A percentile compares a stretch with the other conserved stretches of the same genome.
Evolutionary conservation across 139 green algal genomes (phyloP).

Genomic region (Picochlorum sp.): DNA sequence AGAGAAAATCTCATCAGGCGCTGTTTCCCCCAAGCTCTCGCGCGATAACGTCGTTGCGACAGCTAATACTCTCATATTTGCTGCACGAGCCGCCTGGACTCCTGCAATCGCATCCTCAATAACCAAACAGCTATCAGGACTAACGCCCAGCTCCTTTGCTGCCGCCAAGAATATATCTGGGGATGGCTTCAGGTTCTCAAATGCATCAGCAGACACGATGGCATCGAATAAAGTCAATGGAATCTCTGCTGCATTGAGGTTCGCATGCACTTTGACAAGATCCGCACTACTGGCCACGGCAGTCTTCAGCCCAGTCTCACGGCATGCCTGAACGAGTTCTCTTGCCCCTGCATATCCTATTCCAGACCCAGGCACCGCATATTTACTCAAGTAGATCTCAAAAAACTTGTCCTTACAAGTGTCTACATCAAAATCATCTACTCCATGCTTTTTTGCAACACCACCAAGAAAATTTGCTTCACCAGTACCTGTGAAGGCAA

Average conservation of each 20-base stretch:
- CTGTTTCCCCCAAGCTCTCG: slow-evolving; percentile 23
- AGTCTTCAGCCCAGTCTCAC: slow-evolving; percentile 42
- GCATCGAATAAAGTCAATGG: slow-evolving; percentile 41
- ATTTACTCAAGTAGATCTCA: slow-evolving; percentile 48
- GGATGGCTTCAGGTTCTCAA: slow-evolving; percentile 49
- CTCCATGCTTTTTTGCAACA: slow-evolving; percentile 21
- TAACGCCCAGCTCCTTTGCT: slow-evolving; percentile 37
- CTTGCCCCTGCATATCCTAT: slow-evolving; percentile 41
- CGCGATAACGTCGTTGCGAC: slow-evolving; percentile 47
- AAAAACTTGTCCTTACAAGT: slow-evolving; percentile 54
- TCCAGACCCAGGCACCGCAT: slow-evolving; percentile 22
- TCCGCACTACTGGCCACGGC: slow-evolving; percentile 64
- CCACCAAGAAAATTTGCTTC: slow-evolving; percentile 54
- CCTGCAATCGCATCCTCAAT: slow-evolving; percentile 63
- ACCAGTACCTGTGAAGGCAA: slow-evolving; percentile 47
- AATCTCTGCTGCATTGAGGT: slow-evolving; percentile 50
- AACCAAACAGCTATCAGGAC: slow-evolving; percentile 49
- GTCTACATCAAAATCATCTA: slow-evolving; percentile 27
- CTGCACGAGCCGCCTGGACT: slow-evolving; percentile 47
- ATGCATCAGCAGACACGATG: slow-evolving; percentile 53
- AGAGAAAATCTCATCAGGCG: slow-evolving; percentile 33
- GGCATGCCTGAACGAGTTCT: slow-evolving; percentile 45
- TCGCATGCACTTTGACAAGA: slow-evolving; percentile 61
- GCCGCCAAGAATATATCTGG: slow-evolving; percentile 69
- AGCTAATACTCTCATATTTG: slow-evolving; percentile 51